phyloP scores from a whole-genome alignment of 352 stramenopile species.

The Phytophthora pisi region DNA sequence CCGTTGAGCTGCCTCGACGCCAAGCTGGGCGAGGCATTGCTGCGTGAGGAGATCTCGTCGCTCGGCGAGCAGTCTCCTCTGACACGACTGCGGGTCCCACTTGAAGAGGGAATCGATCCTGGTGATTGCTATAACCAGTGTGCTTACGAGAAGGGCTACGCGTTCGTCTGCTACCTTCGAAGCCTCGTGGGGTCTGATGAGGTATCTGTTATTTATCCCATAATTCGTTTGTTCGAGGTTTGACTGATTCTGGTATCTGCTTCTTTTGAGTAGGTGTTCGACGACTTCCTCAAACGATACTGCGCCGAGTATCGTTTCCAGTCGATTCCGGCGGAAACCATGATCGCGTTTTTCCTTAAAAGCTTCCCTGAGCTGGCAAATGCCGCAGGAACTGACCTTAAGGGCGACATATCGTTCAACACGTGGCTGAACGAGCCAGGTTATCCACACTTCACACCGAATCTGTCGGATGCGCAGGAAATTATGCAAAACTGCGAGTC shows the following conservation, averaged over 20 bases:
- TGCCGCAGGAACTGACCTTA: conserved; percentile 48
- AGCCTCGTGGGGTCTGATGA: conserved; percentile 67
- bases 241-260: neutral
- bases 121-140: conserved; percentile 85
- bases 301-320: conserved; percentile 72
- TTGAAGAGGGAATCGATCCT: conserved; percentile 78
- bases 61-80: conserved; percentile 73
- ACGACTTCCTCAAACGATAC: conserved; percentile 74
- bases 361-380: conserved; percentile 68
- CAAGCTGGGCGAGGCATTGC: conserved; percentile 71
- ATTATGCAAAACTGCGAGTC: conserved; percentile 76
- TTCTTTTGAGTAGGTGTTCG: conserved; percentile 49
- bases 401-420: conserved; percentile 64
- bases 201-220: conserved; percentile 24
- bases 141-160: conserved; percentile 84
- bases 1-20: conserved; percentile 69
- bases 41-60: conserved; percentile 73
- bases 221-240: neutral
- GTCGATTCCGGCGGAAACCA: conserved; percentile 75
- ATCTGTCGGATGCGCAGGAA: conserved; percentile 68
- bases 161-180: conserved; percentile 78
- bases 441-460: conserved; percentile 60
- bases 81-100: conserved; percentile 68
- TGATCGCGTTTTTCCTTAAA: conserved; percentile 73
- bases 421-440: conserved; percentile 74